Conservation (phyloP, 495 filamentous ascomycete genomes). For the Penicillium canescens region DNA sequence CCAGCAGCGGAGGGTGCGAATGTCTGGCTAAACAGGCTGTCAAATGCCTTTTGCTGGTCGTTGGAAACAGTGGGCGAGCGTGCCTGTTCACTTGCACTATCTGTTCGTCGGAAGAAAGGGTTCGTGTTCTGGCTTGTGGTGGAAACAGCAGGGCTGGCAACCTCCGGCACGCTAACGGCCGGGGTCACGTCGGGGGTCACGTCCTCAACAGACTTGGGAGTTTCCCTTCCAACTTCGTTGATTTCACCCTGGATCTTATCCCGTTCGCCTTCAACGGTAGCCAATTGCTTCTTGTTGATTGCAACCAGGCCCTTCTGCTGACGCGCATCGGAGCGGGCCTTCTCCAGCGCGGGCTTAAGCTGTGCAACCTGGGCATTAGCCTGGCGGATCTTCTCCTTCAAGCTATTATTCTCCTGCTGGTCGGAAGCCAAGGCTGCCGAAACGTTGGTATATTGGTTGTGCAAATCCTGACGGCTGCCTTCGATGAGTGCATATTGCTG, state of each 20-base stretch:
- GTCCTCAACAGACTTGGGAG: constrained; percentile 37
- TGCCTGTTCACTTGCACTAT: constrained; percentile 59
- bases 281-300: constrained; percentile 96
- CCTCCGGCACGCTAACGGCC: constrained; percentile 42
- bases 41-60: constrained; percentile 71
- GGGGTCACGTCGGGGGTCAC: constrained; percentile 39
- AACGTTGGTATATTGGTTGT: constrained; percentile 78
- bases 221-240: constrained; percentile 63
- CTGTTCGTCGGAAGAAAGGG: constrained; percentile 82
- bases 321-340: constrained; percentile 81
- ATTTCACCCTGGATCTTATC: constrained; percentile 82
- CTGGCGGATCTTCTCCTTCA: constrained; percentile 85
- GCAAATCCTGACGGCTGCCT: constrained; percentile 77
- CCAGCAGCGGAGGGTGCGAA: constrained; percentile 49
- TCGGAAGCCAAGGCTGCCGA: constrained; percentile 76
- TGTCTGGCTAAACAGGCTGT: constrained; percentile 84
- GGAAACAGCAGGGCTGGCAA: constrained; percentile 68
- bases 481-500: constrained; percentile 81
- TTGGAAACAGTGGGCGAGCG: constrained; percentile 42
- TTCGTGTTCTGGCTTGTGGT: constrained; percentile 78
- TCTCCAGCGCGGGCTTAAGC: constrained; percentile 86
- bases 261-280: constrained; percentile 81
- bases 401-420: constrained; percentile 78
- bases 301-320: constrained; percentile 95
- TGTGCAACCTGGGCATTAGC: constrained; percentile 79